Evolutionary conservation across 768 basidiomycete species (phyloP), one percentile per base, ranked within the genome.

Genomic region (Termitomyces sp.): DNA sequence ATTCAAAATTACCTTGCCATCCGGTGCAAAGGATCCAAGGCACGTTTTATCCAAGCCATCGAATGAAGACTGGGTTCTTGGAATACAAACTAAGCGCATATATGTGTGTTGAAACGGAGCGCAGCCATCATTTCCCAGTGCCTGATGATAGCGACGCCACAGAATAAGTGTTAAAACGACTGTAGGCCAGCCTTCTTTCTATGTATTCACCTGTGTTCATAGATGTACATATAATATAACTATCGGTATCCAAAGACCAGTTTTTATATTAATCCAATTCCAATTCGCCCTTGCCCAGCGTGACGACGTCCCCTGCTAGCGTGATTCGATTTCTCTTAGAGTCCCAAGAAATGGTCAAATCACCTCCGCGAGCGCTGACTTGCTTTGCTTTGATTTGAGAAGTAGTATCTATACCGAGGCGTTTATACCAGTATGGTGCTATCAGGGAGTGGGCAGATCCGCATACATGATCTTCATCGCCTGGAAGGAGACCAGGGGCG

Each of bases 361-460:
- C 67, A 1, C 42, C 53, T 45, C 79, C 78, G 40, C 83, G 66
- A 3, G 62, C 58, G 62, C 83, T 83, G 20, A 83, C 81, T 60
- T 82, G 79, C 55, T 65, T 78, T 5, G 79, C 78, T n/a, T 61
- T 59, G 27, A 78, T 69, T 52, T 73, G 68, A 2, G 27, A 5
- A 11, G 49, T 32, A 64, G 50, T 60, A 38, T 59, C 48, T 20
- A 75, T 64, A 0, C 60, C 67, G 5, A 67, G 64, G 55, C 77
- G 76, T 18, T 36, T 31, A n/a, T 56, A 56, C 54, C 81, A 84
- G 56, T 83, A 82, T 3, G 81, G 81, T 2, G 61, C 69, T 42
- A 51, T 36, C 5, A 56, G 29, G 43, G 74, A 74, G 58, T 84
- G 82, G 0, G 81, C 79, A 33, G 77, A 77, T 13, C 82, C 82